Percentiles rank a stretch among this genome's conserved stretches.
These are phyloP conservation scores for Oxytropis ochrocephala DNA, from an alignment of 306 rosid genomes.

Conservation along the genomic window DNA sequence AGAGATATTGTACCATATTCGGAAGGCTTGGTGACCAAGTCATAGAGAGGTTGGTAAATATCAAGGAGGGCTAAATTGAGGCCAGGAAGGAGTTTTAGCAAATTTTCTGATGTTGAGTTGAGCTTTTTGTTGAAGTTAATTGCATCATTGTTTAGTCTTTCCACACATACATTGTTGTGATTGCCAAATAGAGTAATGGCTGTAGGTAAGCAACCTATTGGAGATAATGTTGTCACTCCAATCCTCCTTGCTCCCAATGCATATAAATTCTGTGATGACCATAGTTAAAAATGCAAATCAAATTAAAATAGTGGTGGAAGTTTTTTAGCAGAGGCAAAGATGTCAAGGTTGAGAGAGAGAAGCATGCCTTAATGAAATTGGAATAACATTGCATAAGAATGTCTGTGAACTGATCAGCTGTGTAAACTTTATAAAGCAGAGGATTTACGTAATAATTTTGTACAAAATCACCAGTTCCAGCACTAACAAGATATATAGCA, in stretches of 20 bases:
- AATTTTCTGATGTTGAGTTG: background rate
- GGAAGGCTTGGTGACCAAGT: conserved; percentile 46
- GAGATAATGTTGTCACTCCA: conserved; percentile 62
- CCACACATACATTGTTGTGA: background rate
- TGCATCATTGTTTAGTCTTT: background rate
- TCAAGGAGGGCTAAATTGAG: conserved; percentile 25
- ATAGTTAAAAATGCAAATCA: background rate
- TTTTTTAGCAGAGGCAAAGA: background rate
- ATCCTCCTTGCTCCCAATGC: conserved; percentile 63
- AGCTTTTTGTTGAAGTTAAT: background rate
- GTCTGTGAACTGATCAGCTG: conserved; percentile 47
- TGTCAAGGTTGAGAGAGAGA: background rate
- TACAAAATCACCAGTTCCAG: conserved; percentile 65
- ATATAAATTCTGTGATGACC: conserved; percentile 40
- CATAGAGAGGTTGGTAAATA: conserved; percentile 45
- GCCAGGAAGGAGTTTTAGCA: background rate
- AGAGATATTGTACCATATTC: background rate
- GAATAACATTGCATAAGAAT: conserved; percentile 37
- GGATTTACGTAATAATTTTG: conserved; percentile 64
- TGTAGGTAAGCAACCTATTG: conserved; percentile 47
- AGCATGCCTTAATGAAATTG: conserved; percentile 47
- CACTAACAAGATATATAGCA: conserved; percentile 41
- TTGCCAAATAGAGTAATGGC: conserved; percentile 1
- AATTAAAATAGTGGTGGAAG: too few relatives aligned
- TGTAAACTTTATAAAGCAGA: conserved; percentile 34